Conservation (phyloP, 805 yeast species). For the Danielia oregonensis region DNA sequence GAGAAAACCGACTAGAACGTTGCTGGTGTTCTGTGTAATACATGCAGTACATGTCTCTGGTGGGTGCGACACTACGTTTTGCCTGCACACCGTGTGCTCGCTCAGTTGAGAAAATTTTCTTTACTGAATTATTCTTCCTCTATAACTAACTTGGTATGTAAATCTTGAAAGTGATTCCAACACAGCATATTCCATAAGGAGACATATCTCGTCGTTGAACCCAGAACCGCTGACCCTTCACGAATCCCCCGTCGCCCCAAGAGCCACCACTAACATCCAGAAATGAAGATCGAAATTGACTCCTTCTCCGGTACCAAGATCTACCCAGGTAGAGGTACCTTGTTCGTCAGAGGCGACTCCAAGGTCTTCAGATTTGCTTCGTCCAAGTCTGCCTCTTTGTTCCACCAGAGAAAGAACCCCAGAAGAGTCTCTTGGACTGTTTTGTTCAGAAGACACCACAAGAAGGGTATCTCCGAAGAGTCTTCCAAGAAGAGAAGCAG, state of each 20-base stretch:
- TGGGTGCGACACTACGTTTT: no score
- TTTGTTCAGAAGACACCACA: constrained; percentile 99
- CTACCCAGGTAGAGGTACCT: constrained; percentile 99
- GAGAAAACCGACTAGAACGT: no score
- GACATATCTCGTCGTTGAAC: no score
- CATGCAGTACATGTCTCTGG: no score
- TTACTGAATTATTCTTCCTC: no score
- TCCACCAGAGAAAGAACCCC: constrained; percentile 99
- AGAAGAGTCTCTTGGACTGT: constrained; percentile 99
- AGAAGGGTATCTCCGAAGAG: constrained; percentile 99
- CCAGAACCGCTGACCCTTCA: no score
- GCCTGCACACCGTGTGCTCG: no score
- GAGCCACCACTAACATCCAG: constrained; percentile 28
- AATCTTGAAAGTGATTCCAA: no score
- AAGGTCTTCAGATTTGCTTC: constrained; percentile 99
- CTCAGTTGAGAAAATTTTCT: no score
- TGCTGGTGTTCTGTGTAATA: no score
- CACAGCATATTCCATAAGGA: no score
- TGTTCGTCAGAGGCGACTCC: constrained; percentile 99
- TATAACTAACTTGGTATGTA: no score
- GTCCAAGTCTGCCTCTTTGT: constrained; percentile 95
- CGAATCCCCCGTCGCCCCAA: constrained; percentile 1
- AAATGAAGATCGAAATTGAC: constrained; percentile 99
- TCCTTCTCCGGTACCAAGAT: constrained; percentile 99
- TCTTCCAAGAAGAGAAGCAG: constrained; percentile 94